Base-by-base conservation (phyloP, 2,329 filamentous ascomycete species). In the Alternaria postmessia region DNA sequence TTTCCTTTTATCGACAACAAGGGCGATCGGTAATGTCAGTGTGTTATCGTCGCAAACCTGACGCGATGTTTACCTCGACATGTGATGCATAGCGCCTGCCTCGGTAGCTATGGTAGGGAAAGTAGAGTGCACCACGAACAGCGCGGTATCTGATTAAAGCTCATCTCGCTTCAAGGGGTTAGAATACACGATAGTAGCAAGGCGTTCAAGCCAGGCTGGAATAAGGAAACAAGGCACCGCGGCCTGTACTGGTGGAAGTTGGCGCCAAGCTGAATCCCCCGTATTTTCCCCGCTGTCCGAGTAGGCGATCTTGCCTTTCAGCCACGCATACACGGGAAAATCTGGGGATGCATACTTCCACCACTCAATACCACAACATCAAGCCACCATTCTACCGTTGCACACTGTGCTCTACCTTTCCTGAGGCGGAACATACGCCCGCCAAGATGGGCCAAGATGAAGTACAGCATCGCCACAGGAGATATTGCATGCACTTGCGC, bases 291-390 rank as follows among this genome's bases (percentile, higher is more conserved):
- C 51, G 46, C 42, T 30, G 20, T 58, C 59, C 57, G 62, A 61
- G 51, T 59, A 22, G 57, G 49, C 59, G 64, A 63, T 66, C 58
- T 51, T 53, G 48, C 54, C 59, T 34, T 51, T 57, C 59, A 44
- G 57, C 54, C 56, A 53, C 28, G 28, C 28, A 9, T 30, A 11
- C 11, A 30, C 54, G 61, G 56, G 52, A 56, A 51, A 64, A 66
- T 63, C 61, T 65, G 62, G 63, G 62, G 61, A 54, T 42, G 20
- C 51, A 56, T 64, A 67, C 38, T 67, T 69, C 67, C 67, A 70
- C 67, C 67, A 70, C 64, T 69, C 47, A 69, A 39, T 52, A 48
- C 28, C 16, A 60, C 18, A 14, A 28, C 14, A 22, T 18, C 42
- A 57, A 63, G 66, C 66, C 64, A 65, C 57, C 51, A 22, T 36